phyloP scores from a whole-genome alignment of 1,284 basidiomycete species.

The Trichosporon sp. region DNA sequence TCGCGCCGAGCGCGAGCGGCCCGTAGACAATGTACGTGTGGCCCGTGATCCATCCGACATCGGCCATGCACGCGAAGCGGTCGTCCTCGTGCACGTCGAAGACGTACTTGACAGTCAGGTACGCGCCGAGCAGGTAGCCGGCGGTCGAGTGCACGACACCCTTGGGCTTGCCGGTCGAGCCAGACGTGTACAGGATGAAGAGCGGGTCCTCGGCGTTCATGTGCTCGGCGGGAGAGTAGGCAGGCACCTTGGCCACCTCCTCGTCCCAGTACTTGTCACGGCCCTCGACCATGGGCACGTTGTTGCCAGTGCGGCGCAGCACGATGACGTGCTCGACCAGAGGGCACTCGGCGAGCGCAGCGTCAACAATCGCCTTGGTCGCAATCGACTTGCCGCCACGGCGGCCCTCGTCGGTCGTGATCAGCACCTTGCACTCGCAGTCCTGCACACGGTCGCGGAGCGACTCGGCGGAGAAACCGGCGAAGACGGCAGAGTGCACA shows the following conservation, averaged over 20 bases:
- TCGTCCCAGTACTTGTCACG: slow-evolving; percentile 98
- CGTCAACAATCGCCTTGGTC: slow-evolving; percentile 88
- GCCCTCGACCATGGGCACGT: slow-evolving; percentile 75
- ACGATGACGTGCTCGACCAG: slow-evolving; percentile 87
- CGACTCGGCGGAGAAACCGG: slow-evolving; percentile 95
- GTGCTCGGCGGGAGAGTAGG: slow-evolving; percentile 80
- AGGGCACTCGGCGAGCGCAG: slow-evolving; percentile 79
- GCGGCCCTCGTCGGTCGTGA: slow-evolving; percentile 92
- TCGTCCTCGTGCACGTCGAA: slow-evolving; percentile 93
- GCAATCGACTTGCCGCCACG: slow-evolving; percentile 93
- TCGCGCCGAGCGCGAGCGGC: slow-evolving; percentile 77
- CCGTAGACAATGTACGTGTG: slow-evolving; percentile 98
- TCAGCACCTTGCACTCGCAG: slow-evolving; percentile 81
- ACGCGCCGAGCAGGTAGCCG: slow-evolving; percentile 62
- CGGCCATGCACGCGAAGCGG: slow-evolving; percentile 96
- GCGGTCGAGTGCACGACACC: slow-evolving; percentile 44
- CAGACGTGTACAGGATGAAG: slow-evolving; percentile 63
- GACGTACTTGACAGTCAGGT: slow-evolving; percentile 89
- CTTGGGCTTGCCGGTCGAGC: slow-evolving; percentile 54
- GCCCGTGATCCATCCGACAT: slow-evolving; percentile 98
- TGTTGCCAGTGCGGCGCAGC: slow-evolving; percentile 77
- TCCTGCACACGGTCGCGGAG: slow-evolving; percentile 89
- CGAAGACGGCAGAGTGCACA: slow-evolving; percentile 97
- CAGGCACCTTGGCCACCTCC: slow-evolving; percentile 73
- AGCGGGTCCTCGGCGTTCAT: slow-evolving; percentile 90